Base-by-base conservation (phyloP, 1,284 basidiomycete genomes). In the Porogramme epimiltina region DNA sequence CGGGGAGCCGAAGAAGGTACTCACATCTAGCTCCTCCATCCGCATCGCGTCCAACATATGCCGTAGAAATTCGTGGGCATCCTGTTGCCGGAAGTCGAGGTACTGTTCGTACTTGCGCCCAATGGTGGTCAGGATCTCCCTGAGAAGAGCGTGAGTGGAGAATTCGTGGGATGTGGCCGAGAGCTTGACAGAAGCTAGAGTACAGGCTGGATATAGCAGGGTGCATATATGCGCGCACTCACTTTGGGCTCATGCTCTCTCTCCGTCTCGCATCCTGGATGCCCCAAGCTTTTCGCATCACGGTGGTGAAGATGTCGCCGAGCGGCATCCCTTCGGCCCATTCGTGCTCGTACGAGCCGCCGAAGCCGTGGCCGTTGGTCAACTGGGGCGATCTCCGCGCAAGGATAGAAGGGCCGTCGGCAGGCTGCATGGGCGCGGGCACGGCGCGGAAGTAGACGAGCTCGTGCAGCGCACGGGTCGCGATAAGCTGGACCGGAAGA, bases 21-120 rank as follows among this genome's bases (percentile, higher is more conserved):
- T 70, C 61, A 93, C 90, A 67, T 98, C 95, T 54, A 87, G 75
- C 69, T 98, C 94, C 67, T 98, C 95, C 92, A 95, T 95, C 45
- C 92, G 83, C 79, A 95, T 91, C n/a, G 87, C 89, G 67, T 97
- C 95, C 41, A 97, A 75, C 51, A 97, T 75, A 58, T 95, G 93
- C 34, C 92, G 79, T 41, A 97, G 73, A 59, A 96, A 87, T 72
- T 97, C 95, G 66, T 98, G 95, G 4, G 94, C 93, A 64, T 98
- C 95, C 70, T 98, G 95, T 69, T 98, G 95, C 18, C 87, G 80
- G 65, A 89, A 89, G 63, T 95, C 93, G 43, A 92, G 83, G 66
- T 96, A 98, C 63, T 98, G 95, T 61, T 94, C 91, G 67, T 95
- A 92, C 71, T 96, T 96, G 59, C 78, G 76, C 1, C 92, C 90